Conservation (phyloP, 164 flowering plant genomes). For the Liriodendron chinense region DNA sequence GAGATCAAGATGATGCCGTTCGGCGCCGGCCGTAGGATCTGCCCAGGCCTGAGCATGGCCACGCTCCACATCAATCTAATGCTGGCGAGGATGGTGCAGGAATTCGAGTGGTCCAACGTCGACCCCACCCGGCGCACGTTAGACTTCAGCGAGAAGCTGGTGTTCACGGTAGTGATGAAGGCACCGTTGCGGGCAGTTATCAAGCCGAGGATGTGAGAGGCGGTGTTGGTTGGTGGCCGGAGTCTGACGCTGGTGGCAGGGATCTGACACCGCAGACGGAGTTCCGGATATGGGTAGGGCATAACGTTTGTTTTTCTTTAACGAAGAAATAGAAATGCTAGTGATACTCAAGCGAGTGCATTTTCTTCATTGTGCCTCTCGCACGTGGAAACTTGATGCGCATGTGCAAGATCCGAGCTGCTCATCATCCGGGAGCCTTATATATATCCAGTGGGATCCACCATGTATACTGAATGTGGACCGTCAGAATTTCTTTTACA, state of each 20-base stretch:
- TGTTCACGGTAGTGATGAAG: slow-evolving; percentile 91
- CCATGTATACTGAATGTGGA: no score
- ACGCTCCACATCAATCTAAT: slow-evolving; percentile 69
- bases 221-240: neutral
- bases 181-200: slow-evolving; percentile 55
- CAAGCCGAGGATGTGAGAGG: slow-evolving; percentile 35
- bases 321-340: no score
- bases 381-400: no score
- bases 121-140: slow-evolving; percentile 34
- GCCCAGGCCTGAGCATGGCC: slow-evolving; percentile 86
- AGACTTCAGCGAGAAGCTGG: slow-evolving; percentile 59
- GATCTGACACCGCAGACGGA: no score
- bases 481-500: no score
- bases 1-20: slow-evolving; percentile 87
- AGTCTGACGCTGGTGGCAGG: neutral
- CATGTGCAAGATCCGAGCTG: no score
- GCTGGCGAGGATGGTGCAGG: slow-evolving; percentile 90
- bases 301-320: no score
- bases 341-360: no score
- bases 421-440: no score
- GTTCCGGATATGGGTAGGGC: no score
- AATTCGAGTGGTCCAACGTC: slow-evolving; percentile 71
- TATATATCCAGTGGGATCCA: no score
- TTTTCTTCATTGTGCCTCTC: no score
- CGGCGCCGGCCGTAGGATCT: slow-evolving; percentile 85